Evolutionary conservation across 192 early-diverging fungal genomes (phyloP), one percentile per base, ranked within the genome.

Genomic region (Entomortierella parvispora): DNA sequence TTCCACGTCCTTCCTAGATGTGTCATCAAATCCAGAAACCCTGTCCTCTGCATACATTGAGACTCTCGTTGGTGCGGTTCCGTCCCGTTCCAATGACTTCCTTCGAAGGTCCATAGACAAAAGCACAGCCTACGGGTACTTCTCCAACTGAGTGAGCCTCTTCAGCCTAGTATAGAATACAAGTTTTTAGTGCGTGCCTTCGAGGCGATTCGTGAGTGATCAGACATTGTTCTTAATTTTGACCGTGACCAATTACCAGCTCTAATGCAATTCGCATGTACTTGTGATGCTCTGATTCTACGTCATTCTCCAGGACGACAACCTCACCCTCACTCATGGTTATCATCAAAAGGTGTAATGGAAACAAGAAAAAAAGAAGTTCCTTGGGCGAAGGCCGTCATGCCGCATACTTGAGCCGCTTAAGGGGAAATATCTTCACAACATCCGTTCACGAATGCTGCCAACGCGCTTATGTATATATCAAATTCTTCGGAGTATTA

Each of bases 61-160:
- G 78, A 5, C 86, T 89, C 26, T 90, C 90, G 80, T 98, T 98
- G 1, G 97, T 95, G 42, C 85, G 79, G 74, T 99, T 99, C 51
- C 97, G 82, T 12, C 97, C 97, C 4, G 77, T 70, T 2, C 90
- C 96, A 45, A 96, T 92, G 12, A 97, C 75, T 37, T 83, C 40
- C 34, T 80, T 71, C 3, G 74, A 58, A 8, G 74, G 81, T 31
- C 88, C 56, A 40, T 83, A 81, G 2, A 99, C 94, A 83, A 98
- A 93, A 0, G 98, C 93, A 67, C 96, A 98, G 25, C 98, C 98
- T 2, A 98, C 97, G 2, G 98, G 98, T 0, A 99, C 97, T 84
- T 99, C 98, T 3, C 85, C 75, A 15, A 83, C 83, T 7, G 85
- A 76, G 44, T 91, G 91, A 3, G 98, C 97, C 66, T 97, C 93